Evolutionary conservation across 2,329 filamentous ascomycete species (phyloP).

Genomic region (Ophiocordyceps camponoti-saundersi): DNA sequence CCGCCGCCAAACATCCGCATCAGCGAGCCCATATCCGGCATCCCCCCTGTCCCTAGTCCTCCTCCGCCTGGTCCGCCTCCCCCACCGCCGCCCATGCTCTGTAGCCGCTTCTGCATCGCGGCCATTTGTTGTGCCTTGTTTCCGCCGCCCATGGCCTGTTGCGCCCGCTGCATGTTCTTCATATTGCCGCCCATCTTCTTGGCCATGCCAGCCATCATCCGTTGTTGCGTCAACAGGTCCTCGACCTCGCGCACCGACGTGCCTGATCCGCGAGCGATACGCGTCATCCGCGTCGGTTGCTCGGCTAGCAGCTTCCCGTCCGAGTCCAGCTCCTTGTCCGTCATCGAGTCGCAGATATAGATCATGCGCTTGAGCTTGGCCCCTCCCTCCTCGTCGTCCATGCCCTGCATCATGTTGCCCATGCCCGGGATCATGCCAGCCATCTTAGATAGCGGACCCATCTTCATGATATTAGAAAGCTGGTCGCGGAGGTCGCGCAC

Average conservation of each 20-base stretch:
- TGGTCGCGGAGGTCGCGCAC: constrained; percentile 89
- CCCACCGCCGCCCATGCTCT: constrained; percentile 66
- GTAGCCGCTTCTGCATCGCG: constrained; percentile 90
- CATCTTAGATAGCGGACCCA: constrained; percentile 95
- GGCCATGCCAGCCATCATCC: constrained; percentile 98
- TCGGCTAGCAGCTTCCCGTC: constrained; percentile 91
- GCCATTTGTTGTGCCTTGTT: constrained; percentile 90
- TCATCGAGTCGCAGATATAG: constrained; percentile 98
- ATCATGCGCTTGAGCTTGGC: constrained; percentile 95
- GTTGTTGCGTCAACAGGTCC: constrained; percentile 90
- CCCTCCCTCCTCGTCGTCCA: constrained; percentile 94
- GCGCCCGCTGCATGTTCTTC: constrained; percentile 92
- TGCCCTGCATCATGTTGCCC: constrained; percentile 80
- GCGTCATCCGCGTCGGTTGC: constrained; percentile 81
- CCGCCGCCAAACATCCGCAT: constrained; percentile 78
- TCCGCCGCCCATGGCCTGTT: constrained; percentile 76
- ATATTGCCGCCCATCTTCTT: constrained; percentile 98
- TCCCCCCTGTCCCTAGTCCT: constrained; percentile 43
- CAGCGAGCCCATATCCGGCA: constrained; percentile 71
- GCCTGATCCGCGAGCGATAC: constrained; percentile 76
- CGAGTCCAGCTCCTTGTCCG: constrained; percentile 81
- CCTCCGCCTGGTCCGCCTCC: constrained; percentile 46
- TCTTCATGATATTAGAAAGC: constrained; percentile 97
- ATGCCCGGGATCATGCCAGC: constrained; percentile 97
- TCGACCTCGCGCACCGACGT: constrained; percentile 88